These are phyloP conservation scores for Dalechampia spathulata DNA, from an alignment of 441 rosid species.

Conservation along the genomic window DNA sequence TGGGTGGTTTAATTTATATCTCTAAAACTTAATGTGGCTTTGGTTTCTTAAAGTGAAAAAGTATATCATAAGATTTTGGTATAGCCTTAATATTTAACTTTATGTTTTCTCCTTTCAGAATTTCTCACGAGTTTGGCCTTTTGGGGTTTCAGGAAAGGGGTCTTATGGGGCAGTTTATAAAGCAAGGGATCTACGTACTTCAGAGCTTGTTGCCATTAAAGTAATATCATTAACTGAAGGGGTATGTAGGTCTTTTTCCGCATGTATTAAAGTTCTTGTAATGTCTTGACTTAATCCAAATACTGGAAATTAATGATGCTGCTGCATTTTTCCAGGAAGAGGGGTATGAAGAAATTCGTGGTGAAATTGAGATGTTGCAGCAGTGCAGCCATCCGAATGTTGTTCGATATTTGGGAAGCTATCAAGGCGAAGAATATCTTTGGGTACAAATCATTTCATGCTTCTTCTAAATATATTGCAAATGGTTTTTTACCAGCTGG, in stretches of 20 bases:
- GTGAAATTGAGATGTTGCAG: slow-evolving; percentile 99
- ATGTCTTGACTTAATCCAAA: slow-evolving; percentile 10
- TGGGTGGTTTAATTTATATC: no score
- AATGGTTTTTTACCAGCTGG: slow-evolving; percentile 4
- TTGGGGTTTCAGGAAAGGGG: slow-evolving; percentile 76
- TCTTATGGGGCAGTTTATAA: slow-evolving; percentile 98
- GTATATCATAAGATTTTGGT: no score
- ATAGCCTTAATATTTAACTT: no score
- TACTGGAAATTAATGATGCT: slow-evolving; percentile 12
- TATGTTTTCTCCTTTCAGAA: no score
- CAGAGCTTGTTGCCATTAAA: slow-evolving; percentile 97
- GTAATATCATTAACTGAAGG: slow-evolving; percentile 92
- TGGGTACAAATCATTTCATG: slow-evolving; percentile 57
- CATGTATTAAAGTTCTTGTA: slow-evolving; percentile 2
- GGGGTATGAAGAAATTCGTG: slow-evolving; percentile 97
- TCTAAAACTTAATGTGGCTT: no score
- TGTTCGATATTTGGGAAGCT: slow-evolving; percentile 94
- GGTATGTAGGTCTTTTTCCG: slow-evolving; percentile 35
- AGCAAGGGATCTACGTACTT: slow-evolving; percentile 93
- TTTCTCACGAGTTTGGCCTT: slow-evolving; percentile 3
- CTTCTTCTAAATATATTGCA: neutral
- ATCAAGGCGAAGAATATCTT: slow-evolving; percentile 98
- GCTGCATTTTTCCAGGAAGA: slow-evolving; percentile 59
- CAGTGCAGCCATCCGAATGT: slow-evolving; percentile 98
- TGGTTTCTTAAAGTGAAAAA: no score